phyloP scores from a whole-genome alignment of 1,284 basidiomycete species.

The Nidula niveotomentosa region DNA sequence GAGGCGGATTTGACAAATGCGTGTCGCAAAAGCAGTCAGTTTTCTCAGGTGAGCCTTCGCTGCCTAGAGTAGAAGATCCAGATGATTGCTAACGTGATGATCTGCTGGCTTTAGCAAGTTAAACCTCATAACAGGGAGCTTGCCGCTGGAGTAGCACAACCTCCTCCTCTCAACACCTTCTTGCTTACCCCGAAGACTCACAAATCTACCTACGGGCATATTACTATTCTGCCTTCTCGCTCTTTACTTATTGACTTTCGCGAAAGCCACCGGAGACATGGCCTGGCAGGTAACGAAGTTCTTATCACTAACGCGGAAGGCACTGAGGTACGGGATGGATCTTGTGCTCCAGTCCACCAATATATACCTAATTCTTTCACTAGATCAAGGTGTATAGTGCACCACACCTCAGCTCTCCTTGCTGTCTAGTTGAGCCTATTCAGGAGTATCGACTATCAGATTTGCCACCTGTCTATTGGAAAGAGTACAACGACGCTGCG shows the following conservation, averaged over 20 bases:
- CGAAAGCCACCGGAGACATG: constrained; percentile 48
- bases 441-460: constrained; percentile 28
- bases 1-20: no score
- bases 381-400: constrained; percentile 27
- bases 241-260: constrained; percentile 53
- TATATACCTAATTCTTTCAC: neutral
- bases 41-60: no score
- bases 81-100: no score
- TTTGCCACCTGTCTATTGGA: constrained; percentile 41
- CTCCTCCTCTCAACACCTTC: constrained; percentile 32
- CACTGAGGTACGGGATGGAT: constrained; percentile 20
- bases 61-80: no score
- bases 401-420: constrained; percentile 47
- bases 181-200: constrained; percentile 41
- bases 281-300: constrained; percentile 44
- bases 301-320: constrained; percentile 41
- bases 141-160: constrained; percentile 31
- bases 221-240: constrained; percentile 47
- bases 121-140: no score
- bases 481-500: constrained; percentile 45
- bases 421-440: constrained; percentile 43
- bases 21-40: no score
- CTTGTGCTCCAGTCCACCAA: neutral
- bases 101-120: no score
- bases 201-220: constrained; percentile 45